Evolutionary conservation across 805 yeast genomes (phyloP), one percentile per base, ranked within the genome.

Genomic region (Pichia gijzeniarum): DNA sequence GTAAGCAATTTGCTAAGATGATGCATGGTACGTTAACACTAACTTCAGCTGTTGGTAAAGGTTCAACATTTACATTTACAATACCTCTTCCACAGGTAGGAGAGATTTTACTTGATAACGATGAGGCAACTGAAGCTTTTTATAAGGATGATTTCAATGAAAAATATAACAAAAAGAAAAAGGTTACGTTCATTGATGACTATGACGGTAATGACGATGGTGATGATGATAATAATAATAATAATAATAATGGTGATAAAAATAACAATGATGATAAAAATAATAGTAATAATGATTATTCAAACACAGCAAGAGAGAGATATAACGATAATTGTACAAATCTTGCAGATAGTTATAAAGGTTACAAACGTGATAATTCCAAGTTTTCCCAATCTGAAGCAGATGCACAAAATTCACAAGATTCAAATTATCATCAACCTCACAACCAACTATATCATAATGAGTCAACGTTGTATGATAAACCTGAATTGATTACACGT

Each of bases 1-100:
- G 97, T 65, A 73, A 87, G 48, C 97, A 91, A 63, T 74, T 93
- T 48, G 96, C 96, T 0, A 76, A 74, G 31, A 78, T 90, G 79
- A 91, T 91, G 98, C 75, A 80, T 47, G 67, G 99, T 46, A 79
- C 88, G 0, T 76, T 93, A 64, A 75, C 79, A 2, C 63, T 93
- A 41, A 74, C 82, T 46, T 84, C 95, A 0, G 71, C 74, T 22
- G 74, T 85, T 18, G 96, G 95, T 0, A 72, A 77, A 20, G 99
- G 99, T 1, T 83, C 95, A 1, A 81, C 80, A 10, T 91, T 91
- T 59, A 81, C 79, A 0, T 85, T 93, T 55, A 79, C 82, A 1
- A 80, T 91, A 14, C 95, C 95, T 1, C 61, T 87, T 39, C 74
- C 76, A 1, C 93, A 86, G 58, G 72, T 74, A 12, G 80, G 80